Conservation (phyloP, 148 eudicot genomes). For the Persicaria tinctoria region DNA sequence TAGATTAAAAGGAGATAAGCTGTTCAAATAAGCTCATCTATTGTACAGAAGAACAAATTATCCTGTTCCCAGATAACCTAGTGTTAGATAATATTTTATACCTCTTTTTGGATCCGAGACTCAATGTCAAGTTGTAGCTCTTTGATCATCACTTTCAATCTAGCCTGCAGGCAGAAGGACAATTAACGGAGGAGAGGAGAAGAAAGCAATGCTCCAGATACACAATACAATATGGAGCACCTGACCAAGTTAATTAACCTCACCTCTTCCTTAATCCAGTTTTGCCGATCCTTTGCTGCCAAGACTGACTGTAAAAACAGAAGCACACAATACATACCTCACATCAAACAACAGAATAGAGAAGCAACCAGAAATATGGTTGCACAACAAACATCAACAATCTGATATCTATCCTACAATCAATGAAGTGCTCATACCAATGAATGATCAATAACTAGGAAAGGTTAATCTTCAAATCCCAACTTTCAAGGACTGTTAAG, state of each 20-base stretch:
- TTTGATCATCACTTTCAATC: slow-evolving; percentile 36
- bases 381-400: background rate
- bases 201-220: background rate
- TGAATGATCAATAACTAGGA: background rate
- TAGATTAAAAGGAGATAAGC: background rate
- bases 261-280: slow-evolving; percentile 45
- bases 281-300: slow-evolving; percentile 29
- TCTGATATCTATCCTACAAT: background rate
- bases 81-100: slow-evolving; percentile 13
- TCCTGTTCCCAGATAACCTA: background rate
- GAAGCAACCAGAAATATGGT: background rate
- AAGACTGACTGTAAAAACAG: slow-evolving; percentile 26
- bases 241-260: slow-evolving; percentile 1
- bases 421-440: background rate
- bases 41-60: background rate
- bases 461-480: background rate
- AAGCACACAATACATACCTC: slow-evolving; percentile 8
- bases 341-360: background rate
- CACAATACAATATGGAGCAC: background rate
- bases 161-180: slow-evolving; percentile 28
- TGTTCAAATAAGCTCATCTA: background rate
- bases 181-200: background rate
- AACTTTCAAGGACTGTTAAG: too few species aligned
- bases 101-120: slow-evolving; percentile 37
- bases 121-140: slow-evolving; percentile 41